Evolutionary conservation across 345 rosid species (phyloP), one percentile per base, ranked within the genome.

Genomic region (Syzygium aqueum): DNA sequence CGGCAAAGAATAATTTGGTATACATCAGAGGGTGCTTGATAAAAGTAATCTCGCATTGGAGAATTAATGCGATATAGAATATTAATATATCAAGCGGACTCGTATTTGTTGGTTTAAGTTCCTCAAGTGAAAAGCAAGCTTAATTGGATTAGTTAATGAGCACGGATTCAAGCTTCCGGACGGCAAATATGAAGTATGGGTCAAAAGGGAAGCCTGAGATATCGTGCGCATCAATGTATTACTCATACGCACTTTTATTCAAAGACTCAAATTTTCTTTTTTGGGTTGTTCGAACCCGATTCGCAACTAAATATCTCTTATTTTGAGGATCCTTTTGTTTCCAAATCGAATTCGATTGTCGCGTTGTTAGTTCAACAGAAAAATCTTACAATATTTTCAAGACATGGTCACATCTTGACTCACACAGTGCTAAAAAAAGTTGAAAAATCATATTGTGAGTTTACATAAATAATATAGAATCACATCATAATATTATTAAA

Each of bases 151-250:
- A 7, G 77, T 28, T 15, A 15, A 15, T 28, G 1, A 11, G 37
- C 37, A 28, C 0, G 0, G 11, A 7, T 2, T 28, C 8, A 7
- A 53, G 22, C 56, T 53, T 17, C 7, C 21, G 8, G 17, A 6
- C 8, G 23, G 22, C 8, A 8, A 53, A 27, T n/a, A 56, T 56
- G 61, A 23, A 23, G 61, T 17, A 15, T 7, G 40, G 40, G 33
- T n/a, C 8, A 7, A 61, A 61, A 61, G 17, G 73, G 40, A 3
- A 28, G 37, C 40, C 17, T 1, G 0, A 65, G 22, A 65, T 65
- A 65, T 7, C 22, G 4, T 0, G 77, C 0, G 1, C 40, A 65
- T 65, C 0, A 0, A 65, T 65, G 11, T 15, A 15, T 65, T 28
- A 28, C 21, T 15, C 17, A 28, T 7, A 59, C 15, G 12, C 30